Conservation (phyloP, 345 rosid species). For the Draba incana region DNA sequence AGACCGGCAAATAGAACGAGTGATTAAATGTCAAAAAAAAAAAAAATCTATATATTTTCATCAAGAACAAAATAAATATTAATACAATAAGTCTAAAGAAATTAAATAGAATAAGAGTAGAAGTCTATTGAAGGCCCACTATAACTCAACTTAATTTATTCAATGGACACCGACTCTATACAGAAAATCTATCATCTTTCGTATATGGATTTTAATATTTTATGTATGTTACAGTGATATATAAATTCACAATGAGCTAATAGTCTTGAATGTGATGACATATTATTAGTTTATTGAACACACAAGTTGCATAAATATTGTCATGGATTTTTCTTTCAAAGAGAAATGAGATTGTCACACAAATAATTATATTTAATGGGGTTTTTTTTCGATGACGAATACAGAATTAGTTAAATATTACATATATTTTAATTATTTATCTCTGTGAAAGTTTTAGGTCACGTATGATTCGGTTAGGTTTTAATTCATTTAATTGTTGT, state of each 20-base stretch:
- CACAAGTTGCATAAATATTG: slow-evolving; percentile 28
- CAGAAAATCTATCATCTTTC: neutral
- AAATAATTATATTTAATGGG: neutral
- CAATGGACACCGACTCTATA: slow-evolving; percentile 20
- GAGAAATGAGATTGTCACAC: neutral
- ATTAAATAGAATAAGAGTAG: neutral
- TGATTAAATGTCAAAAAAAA: neutral
- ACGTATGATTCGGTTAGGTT: slow-evolving; percentile 32
- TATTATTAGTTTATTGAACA: neutral
- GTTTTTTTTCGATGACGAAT: neutral
- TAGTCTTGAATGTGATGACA: slow-evolving; percentile 12
- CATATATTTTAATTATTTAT: neutral
- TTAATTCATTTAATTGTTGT: slow-evolving; percentile 32
- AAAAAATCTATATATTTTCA: no score
- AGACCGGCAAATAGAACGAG: slow-evolving; percentile 18
- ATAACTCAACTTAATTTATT: slow-evolving; percentile 11
- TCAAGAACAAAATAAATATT: neutral
- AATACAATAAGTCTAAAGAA: neutral
- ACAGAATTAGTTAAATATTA: slow-evolving; percentile 10
- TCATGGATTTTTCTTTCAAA: neutral
- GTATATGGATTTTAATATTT: neutral
- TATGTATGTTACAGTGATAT: neutral
- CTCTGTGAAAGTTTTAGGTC: slow-evolving; percentile 3
- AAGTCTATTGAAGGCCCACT: slow-evolving; percentile 23
- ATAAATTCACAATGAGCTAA: neutral